Conservation (phyloP, 495 filamentous ascomycete species). For the Astrocystis sublimbata region DNA sequence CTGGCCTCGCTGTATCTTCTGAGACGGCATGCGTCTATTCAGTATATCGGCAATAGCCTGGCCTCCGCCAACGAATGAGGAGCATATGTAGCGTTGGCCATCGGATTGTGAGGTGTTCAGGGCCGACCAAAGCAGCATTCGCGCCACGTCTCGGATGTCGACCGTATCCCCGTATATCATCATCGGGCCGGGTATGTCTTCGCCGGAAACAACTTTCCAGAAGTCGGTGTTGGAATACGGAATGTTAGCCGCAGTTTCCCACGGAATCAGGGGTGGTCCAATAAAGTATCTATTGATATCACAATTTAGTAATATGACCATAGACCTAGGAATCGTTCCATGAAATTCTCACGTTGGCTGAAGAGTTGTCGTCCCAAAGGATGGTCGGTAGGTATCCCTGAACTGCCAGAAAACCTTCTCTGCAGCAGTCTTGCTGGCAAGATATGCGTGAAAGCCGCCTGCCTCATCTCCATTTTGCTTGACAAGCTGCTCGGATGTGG, state of each 20-base stretch:
- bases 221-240: conserved; percentile 25
- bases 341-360: conserved; percentile 42
- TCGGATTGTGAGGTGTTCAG: conserved; percentile 18
- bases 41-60: conserved; percentile 37
- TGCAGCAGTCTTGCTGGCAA: conserved; percentile 55
- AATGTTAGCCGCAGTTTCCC: conserved; percentile 22
- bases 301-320: not conserved
- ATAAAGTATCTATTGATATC: conserved; percentile 29
- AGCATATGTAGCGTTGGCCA: conserved; percentile 36
- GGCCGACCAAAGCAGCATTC: conserved; percentile 33
- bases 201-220: conserved; percentile 23
- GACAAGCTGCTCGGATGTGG: conserved; percentile 29
- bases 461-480: conserved; percentile 30
- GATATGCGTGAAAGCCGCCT: conserved; percentile 45
- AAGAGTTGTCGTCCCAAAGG: conserved; percentile 53
- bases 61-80: conserved; percentile 25
- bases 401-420: conserved; percentile 58
- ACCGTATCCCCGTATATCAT: conserved; percentile 29
- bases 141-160: conserved; percentile 40
- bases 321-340: not conserved
- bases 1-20: conserved; percentile 19
- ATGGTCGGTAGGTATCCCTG: conserved; percentile 47
- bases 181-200: conserved; percentile 25
- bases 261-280: conserved; percentile 29
- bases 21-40: conserved; percentile 22